phyloP scores from a whole-genome alignment of 2,329 filamentous ascomycete genomes.

The Harringtonia lauricola region DNA sequence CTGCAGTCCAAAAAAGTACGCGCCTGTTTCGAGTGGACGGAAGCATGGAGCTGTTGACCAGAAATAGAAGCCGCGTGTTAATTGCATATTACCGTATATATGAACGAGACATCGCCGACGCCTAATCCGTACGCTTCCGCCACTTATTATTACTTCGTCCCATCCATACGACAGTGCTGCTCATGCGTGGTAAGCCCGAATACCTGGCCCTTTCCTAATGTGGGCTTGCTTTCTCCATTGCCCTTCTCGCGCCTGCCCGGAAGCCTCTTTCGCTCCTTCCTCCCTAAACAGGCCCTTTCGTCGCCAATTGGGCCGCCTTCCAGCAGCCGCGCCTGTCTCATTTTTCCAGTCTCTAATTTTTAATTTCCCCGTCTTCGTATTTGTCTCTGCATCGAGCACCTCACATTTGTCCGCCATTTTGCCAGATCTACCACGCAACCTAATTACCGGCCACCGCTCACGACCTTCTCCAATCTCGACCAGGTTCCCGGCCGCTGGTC shows the following conservation, averaged over 20 bases:
- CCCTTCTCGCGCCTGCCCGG: too few relatives aligned
- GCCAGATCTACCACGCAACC: background rate
- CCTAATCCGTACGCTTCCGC: too few relatives aligned
- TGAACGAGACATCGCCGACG: too few relatives aligned
- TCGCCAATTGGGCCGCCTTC: slow-evolving; percentile 11
- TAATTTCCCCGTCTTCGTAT: background rate
- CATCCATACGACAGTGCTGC: too few relatives aligned
- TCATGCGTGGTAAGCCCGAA: background rate
- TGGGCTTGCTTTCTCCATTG: too few relatives aligned
- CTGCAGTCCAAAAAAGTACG: too few relatives aligned
- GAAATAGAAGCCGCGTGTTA: too few relatives aligned
- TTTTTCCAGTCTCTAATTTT: background rate
- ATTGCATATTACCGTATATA: too few relatives aligned
- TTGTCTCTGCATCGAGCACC: background rate
- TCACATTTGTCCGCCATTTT: too few relatives aligned
- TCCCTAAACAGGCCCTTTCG: slow-evolving; percentile 4
- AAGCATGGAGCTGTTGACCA: too few relatives aligned
- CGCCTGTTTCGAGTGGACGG: too few relatives aligned
- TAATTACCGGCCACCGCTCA: background rate
- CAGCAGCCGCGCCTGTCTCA: slow-evolving; percentile 4
- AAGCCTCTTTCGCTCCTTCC: slow-evolving; percentile 8
- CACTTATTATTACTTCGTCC: too few relatives aligned
- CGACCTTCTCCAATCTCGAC: background rate
- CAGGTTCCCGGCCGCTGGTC: slow-evolving; percentile 1
- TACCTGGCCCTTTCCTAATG: background rate